Evolutionary conservation across 129 eudicot genomes (phyloP).

Genomic region (Flaveria trinervia): DNA sequence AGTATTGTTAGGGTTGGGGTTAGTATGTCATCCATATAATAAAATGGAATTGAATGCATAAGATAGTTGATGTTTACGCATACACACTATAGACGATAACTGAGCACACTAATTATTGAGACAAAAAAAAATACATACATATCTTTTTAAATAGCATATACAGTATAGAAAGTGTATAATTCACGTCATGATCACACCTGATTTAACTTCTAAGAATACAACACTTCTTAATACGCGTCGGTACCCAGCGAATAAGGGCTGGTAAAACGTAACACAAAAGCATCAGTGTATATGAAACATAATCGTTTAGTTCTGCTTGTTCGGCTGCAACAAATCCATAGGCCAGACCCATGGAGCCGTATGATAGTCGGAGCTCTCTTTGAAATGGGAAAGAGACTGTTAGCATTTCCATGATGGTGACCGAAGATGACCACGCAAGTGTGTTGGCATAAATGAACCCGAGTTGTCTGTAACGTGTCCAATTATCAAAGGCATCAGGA

Average conservation of each 20-base stretch:
- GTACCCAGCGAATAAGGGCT: not conserved
- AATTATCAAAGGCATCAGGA: not conserved
- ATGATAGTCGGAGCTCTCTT: constrained; percentile 5
- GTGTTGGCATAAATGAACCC: constrained; percentile 7
- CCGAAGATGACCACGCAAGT: not conserved
- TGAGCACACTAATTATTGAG: too few relatives aligned
- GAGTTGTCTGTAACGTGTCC: not conserved
- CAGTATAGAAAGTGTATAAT: too few relatives aligned
- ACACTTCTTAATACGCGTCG: not conserved
- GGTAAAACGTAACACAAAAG: not conserved
- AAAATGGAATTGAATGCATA: too few relatives aligned
- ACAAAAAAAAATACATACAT: too few relatives aligned
- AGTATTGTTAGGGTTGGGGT: too few relatives aligned
- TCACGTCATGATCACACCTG: too few relatives aligned
- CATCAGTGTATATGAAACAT: not conserved
- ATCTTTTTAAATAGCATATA: too few relatives aligned
- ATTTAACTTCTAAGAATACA: too few relatives aligned
- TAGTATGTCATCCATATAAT: too few relatives aligned
- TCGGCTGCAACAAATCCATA: not conserved
- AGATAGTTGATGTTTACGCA: too few relatives aligned
- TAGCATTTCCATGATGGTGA: constrained; percentile 6
- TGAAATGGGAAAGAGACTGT: constrained; percentile 10
- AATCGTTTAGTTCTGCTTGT: not conserved
- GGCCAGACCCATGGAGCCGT: not conserved
- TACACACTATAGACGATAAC: too few relatives aligned